A percentile compares a stretch with the other conserved stretches of the same genome.
These are phyloP conservation scores for Ulmus americana DNA, from an alignment of 331 rosid genomes.

Conservation along the genomic window DNA sequence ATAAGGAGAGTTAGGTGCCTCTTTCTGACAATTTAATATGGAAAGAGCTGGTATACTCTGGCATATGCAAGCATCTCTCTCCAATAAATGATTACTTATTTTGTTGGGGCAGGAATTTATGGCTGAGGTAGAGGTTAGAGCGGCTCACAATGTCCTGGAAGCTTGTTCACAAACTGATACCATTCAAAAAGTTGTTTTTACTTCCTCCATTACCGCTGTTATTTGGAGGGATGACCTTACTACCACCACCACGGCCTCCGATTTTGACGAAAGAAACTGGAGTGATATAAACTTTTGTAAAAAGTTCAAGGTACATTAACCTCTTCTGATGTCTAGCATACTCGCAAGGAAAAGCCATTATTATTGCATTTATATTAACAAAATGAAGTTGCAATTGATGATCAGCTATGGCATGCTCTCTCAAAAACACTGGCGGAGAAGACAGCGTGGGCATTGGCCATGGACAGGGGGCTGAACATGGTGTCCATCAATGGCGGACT, in stretches of 20 bases:
- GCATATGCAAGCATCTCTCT: no score
- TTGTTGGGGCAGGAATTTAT: slow-evolving; percentile 30
- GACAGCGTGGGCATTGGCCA: slow-evolving; percentile 41
- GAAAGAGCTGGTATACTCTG: neutral
- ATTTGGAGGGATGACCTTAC: slow-evolving; percentile 25
- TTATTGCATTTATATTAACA: no score
- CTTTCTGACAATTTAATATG: neutral
- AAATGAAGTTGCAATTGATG: neutral
- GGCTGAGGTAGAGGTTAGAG: slow-evolving; percentile 36
- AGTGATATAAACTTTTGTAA: slow-evolving; percentile 31
- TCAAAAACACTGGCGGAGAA: slow-evolving; percentile 34
- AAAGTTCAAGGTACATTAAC: slow-evolving; percentile 23
- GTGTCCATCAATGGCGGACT: slow-evolving; percentile 33
- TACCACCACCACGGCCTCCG: slow-evolving; percentile 13
- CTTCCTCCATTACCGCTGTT: slow-evolving; percentile 34
- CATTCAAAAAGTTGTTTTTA: slow-evolving; percentile 28
- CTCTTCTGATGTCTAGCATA: no score
- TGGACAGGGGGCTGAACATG: slow-evolving; percentile 37
- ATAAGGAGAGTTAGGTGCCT: no score
- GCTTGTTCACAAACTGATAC: slow-evolving; percentile 37
- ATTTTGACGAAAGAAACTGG: slow-evolving; percentile 29
- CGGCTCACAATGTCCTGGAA: slow-evolving; percentile 42
- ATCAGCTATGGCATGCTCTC: slow-evolving; percentile 39
- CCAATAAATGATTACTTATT: no score
- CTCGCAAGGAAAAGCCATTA: neutral